These are phyloP conservation scores for Saturnispora galanensis DNA, from an alignment of 805 yeast species.

Conservation along the genomic window DNA sequence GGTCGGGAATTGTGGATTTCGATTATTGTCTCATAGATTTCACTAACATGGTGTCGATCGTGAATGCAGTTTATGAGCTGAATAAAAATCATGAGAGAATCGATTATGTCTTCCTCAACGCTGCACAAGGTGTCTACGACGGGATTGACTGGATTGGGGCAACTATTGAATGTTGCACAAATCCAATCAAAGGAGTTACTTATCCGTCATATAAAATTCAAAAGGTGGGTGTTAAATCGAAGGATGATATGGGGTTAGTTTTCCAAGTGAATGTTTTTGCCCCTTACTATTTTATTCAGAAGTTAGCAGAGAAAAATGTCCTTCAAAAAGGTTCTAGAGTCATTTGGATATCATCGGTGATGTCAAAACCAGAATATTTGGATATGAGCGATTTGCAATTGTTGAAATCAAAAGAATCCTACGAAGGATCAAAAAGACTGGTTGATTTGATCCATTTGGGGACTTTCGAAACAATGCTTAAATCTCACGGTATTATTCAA, in stretches of 20 bases:
- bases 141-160: conserved; percentile 88
- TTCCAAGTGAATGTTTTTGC: conserved; percentile 97
- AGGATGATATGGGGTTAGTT: conserved; percentile 75
- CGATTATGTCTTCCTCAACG: conserved; percentile 75
- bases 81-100: conserved; percentile 51
- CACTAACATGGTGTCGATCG: conserved; percentile 76
- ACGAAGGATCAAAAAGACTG: conserved; percentile 86
- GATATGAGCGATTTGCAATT: conserved; percentile 71
- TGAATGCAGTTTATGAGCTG: conserved; percentile 65
- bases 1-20: conserved; percentile 59
- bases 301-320: conserved; percentile 43
- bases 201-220: conserved; percentile 82
- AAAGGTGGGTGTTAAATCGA: conserved; percentile 61
- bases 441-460: conserved; percentile 78
- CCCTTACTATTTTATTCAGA: conserved; percentile 76
- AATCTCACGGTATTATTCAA: conserved; percentile 48
- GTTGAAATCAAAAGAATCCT: conserved; percentile 52
- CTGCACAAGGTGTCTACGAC: conserved; percentile 79
- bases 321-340: conserved; percentile 38
- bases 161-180: conserved; percentile 47
- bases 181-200: conserved; percentile 79
- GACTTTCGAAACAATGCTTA: conserved; percentile 42
- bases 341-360: conserved; percentile 79
- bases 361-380: conserved; percentile 67
- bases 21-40: conserved; percentile 89